phyloP scores from a whole-genome alignment of 192 early-diverging fungal genomes.

The Lobulomyces angularis region DNA sequence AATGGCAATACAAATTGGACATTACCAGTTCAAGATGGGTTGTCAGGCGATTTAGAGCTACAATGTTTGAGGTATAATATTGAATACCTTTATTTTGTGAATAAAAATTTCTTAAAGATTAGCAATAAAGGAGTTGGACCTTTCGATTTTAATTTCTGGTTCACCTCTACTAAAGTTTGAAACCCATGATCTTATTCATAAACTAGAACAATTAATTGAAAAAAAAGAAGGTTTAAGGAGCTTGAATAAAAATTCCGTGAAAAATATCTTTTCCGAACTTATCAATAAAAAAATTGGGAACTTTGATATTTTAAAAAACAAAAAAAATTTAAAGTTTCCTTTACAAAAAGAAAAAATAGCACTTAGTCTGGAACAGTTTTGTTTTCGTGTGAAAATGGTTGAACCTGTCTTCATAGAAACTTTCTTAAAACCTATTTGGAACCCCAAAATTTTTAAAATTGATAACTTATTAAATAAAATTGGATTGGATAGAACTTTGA shows the following conservation, averaged over 20 bases:
- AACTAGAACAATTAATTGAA: slow-evolving; percentile 9
- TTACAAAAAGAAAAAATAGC: no score
- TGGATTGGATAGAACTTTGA: slow-evolving; percentile 57
- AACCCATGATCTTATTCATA: slow-evolving; percentile 7
- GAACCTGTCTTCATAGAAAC: slow-evolving; percentile 42
- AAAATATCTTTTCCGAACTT: slow-evolving; percentile 12
- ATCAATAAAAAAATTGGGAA: slow-evolving; percentile 2
- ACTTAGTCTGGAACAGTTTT: slow-evolving; percentile 23
- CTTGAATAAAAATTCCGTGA: slow-evolving; percentile 13
- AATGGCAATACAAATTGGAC: no score
- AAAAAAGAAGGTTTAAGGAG: neutral
- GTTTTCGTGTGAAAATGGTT: slow-evolving; percentile 43
- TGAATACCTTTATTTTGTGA: no score
- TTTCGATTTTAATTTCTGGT: slow-evolving; percentile 42
- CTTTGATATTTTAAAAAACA: slow-evolving; percentile 4
- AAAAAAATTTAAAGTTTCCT: slow-evolving; percentile 14
- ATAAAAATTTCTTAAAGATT: slow-evolving; percentile 6
- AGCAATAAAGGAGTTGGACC: slow-evolving; percentile 34
- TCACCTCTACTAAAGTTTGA: slow-evolving; percentile 19
- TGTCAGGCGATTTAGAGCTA: no score
- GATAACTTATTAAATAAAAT: slow-evolving; percentile 41
- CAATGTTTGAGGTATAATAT: no score
- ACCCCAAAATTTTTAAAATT: no score
- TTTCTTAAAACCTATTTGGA: no score
- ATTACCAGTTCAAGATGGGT: no score